Base-by-base conservation (phyloP, 305 asterid species). In the Coffea humblotiana region DNA sequence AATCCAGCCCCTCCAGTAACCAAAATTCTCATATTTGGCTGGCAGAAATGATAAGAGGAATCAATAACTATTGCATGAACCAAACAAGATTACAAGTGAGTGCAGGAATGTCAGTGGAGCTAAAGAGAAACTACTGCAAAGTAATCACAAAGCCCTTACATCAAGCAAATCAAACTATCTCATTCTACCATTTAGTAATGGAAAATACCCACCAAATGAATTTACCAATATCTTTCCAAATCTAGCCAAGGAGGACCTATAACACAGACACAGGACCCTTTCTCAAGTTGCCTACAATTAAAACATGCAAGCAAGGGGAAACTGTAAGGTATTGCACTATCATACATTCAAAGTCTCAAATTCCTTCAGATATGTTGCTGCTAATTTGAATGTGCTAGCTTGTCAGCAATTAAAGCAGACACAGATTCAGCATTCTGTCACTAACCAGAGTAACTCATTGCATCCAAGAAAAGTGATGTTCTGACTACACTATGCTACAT, bases 1-100 rank as follows among this genome's bases (percentile, higher is more conserved):
- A 85, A 85, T 49, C 88, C 88, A 74, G 88, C 88, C 65, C 88
- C 88, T 67, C 88, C 88, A 49, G 88, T 83, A 61, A 85, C 86
- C 78, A 85, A 81, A 78, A 85, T 85, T 81, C 88, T 85, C 88
- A 83, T 83, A 69, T 85, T 85, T 19, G 88, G 79, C 88, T 85
- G 75, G 13, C 29, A 71, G 37, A 58, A n/a, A 4, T 21, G 45
- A 3, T 25, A 63, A 67, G 35, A 51, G 23, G 65, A 54, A 51
- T 80, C 32, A 54, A 35, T 40, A 14, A 67, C 60, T 27, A 43
- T 43, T 47, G 63, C 72, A 27, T 5, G 60, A 76, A 43, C 16
- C 27, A 48, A 16, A 70, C 15, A 70, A 14, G 32, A 52, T 67
- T 9, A 77, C 2, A 48, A 49, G 61, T 32, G 16, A 51, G 16